These are phyloP conservation scores for Ensete ventricosum DNA, from an alignment of 176 grass and related monocot species.

Conservation along the genomic window DNA sequence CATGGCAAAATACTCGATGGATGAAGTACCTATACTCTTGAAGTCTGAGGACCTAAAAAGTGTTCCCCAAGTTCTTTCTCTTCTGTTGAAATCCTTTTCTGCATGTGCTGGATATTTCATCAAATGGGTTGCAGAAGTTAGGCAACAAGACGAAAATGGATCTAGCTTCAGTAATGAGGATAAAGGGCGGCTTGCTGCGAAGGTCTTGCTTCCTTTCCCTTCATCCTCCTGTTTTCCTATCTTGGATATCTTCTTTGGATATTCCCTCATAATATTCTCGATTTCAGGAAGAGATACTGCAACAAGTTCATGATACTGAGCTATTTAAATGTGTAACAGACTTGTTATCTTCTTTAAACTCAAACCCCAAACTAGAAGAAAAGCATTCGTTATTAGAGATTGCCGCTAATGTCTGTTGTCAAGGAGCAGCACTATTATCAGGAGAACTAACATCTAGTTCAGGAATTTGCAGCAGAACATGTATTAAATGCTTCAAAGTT, in stretches of 20 bases:
- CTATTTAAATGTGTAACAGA: slow-evolving; percentile 48
- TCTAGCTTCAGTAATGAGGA: slow-evolving; percentile 58
- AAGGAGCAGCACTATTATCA: slow-evolving; percentile 54
- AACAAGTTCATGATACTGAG: slow-evolving; percentile 47
- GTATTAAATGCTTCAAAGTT: slow-evolving; percentile 32
- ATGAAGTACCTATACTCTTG: slow-evolving; percentile 61
- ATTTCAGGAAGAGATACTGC: slow-evolving; percentile 57
- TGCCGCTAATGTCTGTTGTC: slow-evolving; percentile 55
- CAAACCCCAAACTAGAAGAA: slow-evolving; percentile 12
- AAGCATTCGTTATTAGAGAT: slow-evolving; percentile 29
- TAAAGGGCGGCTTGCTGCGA: slow-evolving; percentile 34
- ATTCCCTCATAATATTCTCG: neutral
- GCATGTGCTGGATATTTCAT: slow-evolving; percentile 63
- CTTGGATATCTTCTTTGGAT: neutral
- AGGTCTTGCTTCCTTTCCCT: slow-evolving; percentile 7
- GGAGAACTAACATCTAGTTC: slow-evolving; percentile 25
- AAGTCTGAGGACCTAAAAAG: slow-evolving; percentile 38
- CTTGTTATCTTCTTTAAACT: slow-evolving; percentile 28
- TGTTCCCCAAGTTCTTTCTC: slow-evolving; percentile 38
- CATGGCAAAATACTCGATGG: slow-evolving; percentile 43
- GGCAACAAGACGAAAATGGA: slow-evolving; percentile 60
- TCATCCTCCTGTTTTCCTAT: neutral
- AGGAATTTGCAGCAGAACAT: slow-evolving; percentile 57
- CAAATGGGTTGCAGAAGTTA: slow-evolving; percentile 78
- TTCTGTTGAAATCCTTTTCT: slow-evolving; percentile 42